These are phyloP conservation scores for Malassezia globosa DNA, from an alignment of 1,284 basidiomycete species.

Conservation along the genomic window DNA sequence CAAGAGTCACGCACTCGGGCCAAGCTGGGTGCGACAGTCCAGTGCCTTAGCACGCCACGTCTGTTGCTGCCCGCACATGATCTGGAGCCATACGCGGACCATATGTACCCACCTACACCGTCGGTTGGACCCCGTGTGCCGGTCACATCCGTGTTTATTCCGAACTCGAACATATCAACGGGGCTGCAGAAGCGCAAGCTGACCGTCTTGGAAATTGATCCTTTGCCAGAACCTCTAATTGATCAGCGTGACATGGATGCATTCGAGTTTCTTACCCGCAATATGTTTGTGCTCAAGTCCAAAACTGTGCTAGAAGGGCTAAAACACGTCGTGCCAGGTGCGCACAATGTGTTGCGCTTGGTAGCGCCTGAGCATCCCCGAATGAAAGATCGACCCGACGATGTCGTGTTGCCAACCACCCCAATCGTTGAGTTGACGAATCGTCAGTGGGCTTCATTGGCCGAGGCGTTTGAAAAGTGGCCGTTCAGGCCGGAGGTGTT, in stretches of 20 bases:
- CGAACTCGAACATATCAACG: constrained; percentile 29
- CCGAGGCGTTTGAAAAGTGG: constrained; percentile 41
- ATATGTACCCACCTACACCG: constrained; percentile 32
- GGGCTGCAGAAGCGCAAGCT: constrained; percentile 25
- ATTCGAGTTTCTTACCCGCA: constrained; percentile 38
- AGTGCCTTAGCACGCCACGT: constrained; percentile 22
- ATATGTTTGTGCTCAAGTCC: constrained; percentile 33
- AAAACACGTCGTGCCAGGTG: constrained; percentile 37
- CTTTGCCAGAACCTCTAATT: constrained; percentile 23
- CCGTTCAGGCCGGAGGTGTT: constrained; percentile 36
- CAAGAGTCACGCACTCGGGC: constrained; percentile 22
- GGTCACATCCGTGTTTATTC: constrained; percentile 19
- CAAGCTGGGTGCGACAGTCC: constrained; percentile 29
- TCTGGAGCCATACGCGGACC: constrained; percentile 22
- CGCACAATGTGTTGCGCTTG: constrained; percentile 33
- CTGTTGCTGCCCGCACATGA: constrained; percentile 20
- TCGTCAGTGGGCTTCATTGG: constrained; percentile 34
- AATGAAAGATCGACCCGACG: constrained; percentile 17
- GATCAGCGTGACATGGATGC: constrained; percentile 27
- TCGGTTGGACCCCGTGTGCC: constrained; percentile 31
- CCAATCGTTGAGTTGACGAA: constrained; percentile 30
- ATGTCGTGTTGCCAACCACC: constrained; percentile 25
- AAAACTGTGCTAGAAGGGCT: constrained; percentile 28
- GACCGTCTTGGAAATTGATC: constrained; percentile 30
- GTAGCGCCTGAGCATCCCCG: constrained; percentile 20